Percentiles rank a stretch among this genome's conserved stretches.
phyloP scores from a whole-genome alignment of 768 basidiomycete genomes.

The Boletus bicolor region DNA sequence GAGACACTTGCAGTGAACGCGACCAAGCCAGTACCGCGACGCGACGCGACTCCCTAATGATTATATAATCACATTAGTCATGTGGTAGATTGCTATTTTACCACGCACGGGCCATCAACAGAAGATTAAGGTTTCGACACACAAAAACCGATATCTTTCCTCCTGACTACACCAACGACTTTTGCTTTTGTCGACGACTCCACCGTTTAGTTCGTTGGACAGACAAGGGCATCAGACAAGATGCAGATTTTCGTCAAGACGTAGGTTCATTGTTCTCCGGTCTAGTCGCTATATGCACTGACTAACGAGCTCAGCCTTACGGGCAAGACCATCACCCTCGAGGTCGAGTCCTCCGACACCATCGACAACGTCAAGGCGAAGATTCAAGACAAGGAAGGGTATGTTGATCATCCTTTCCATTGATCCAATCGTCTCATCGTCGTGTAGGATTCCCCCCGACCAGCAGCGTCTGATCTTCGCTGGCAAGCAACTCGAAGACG shows the following conservation, averaged over 20 bases:
- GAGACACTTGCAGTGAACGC: background rate
- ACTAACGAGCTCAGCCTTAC: conserved; percentile 65
- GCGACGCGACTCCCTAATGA: conserved; percentile 13
- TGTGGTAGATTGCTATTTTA: background rate
- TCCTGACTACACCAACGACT: conserved; percentile 36
- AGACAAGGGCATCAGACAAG: conserved; percentile 72
- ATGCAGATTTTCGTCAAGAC: conserved; percentile 99
- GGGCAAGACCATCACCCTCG: conserved; percentile 98
- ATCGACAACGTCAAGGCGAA: conserved; percentile 98
- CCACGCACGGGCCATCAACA: conserved; percentile 47
- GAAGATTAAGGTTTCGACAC: conserved; percentile 29
- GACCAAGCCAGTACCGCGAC: conserved; percentile 14
- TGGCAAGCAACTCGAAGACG: conserved; percentile 99
- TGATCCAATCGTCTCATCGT: conserved; percentile 1
- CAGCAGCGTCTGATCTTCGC: conserved; percentile 99
- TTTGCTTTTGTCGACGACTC: conserved; percentile 91
- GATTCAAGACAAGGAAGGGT: conserved; percentile 98
- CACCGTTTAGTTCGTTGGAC: conserved; percentile 87
- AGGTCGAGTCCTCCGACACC: conserved; percentile 96
- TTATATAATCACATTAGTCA: conserved; percentile 20
- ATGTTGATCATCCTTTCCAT: conserved; percentile 16
- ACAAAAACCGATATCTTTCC: conserved; percentile 13
- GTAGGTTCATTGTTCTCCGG: conserved; percentile 41
- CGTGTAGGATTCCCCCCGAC: conserved; percentile 77
- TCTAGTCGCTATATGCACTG: conserved; percentile 1